These are phyloP conservation scores for Calonectria naviculata DNA, from an alignment of 2,329 filamentous ascomycete species.

Conservation along the genomic window DNA sequence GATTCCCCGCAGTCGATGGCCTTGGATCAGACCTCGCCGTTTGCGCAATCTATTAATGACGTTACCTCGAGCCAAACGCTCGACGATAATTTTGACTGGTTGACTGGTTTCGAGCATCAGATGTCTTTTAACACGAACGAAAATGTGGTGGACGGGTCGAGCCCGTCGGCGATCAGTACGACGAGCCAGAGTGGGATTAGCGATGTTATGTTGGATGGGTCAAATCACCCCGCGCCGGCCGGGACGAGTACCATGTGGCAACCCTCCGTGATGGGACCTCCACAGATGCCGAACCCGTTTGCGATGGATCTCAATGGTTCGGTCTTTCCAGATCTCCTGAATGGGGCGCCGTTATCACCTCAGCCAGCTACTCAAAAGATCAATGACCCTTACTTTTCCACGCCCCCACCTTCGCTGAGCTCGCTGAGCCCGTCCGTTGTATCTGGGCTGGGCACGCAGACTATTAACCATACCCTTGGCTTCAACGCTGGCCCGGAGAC, in stretches of 20 bases:
- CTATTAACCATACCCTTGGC: conserved; percentile 73
- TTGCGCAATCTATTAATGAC: conserved; percentile 66
- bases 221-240: conserved; percentile 69
- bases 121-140: conserved; percentile 80
- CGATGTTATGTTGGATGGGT: conserved; percentile 90
- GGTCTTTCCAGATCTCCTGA: conserved; percentile 82
- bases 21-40: conserved; percentile 71
- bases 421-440: conserved; percentile 79
- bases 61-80: conserved; percentile 68
- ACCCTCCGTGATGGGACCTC: conserved; percentile 75
- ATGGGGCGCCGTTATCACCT: conserved; percentile 79
- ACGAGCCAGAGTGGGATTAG: conserved; percentile 92
- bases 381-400: conserved; percentile 82
- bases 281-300: conserved; percentile 76
- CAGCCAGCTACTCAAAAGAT: conserved; percentile 78
- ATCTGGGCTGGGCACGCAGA: conserved; percentile 70
- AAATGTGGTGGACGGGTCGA: conserved; percentile 89
- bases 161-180: conserved; percentile 94
- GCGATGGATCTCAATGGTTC: conserved; percentile 79
- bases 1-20: conserved; percentile 78
- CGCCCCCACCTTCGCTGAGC: conserved; percentile 79
- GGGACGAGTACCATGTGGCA: conserved; percentile 75
- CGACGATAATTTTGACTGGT: conserved; percentile 87
- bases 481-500: conserved; percentile 76
- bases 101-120: conserved; percentile 81